A percentile compares a stretch with the other conserved stretches of the same genome.
phyloP scores from a whole-genome alignment of 352 stramenopile genomes.

The Stephanocyclus meneghinianus region DNA sequence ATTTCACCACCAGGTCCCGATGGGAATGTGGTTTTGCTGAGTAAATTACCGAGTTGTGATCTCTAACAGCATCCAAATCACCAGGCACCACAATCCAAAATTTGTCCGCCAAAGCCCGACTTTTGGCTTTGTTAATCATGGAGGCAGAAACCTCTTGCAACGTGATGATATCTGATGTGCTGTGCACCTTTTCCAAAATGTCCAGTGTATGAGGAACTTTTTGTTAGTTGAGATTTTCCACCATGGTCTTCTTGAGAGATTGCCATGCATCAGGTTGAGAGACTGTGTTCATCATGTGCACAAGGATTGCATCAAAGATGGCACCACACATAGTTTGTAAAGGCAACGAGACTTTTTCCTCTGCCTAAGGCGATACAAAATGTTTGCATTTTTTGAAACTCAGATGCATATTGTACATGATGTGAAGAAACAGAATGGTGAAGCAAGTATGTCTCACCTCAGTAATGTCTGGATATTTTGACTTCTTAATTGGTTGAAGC shows the following conservation, averaged over 20 bases:
- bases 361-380: slow-evolving; percentile 37
- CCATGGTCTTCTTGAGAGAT: slow-evolving; percentile 82
- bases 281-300: slow-evolving; percentile 86
- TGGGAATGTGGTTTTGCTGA: slow-evolving; percentile 81
- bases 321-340: slow-evolving; percentile 84
- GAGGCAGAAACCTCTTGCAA: slow-evolving; percentile 82
- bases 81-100: slow-evolving; percentile 77
- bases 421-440: not conserved
- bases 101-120: slow-evolving; percentile 58
- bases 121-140: slow-evolving; percentile 75
- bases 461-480: slow-evolving; percentile 86
- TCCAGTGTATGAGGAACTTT: slow-evolving; percentile 84
- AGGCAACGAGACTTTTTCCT: slow-evolving; percentile 83
- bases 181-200: slow-evolving; percentile 82
- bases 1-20: slow-evolving; percentile 74
- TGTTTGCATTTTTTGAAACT: not conserved
- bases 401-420: not conserved
- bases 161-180: slow-evolving; percentile 82
- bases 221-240: slow-evolving; percentile 81
- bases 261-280: slow-evolving; percentile 80
- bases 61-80: slow-evolving; percentile 79
- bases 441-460: slow-evolving; percentile 15
- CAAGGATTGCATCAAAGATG: slow-evolving; percentile 87
- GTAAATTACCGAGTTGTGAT: slow-evolving; percentile 87
- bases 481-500: slow-evolving; percentile 82